phyloP scores from a whole-genome alignment of 1,139 yeast genomes.

The Meyerozyma elateridarum region DNA sequence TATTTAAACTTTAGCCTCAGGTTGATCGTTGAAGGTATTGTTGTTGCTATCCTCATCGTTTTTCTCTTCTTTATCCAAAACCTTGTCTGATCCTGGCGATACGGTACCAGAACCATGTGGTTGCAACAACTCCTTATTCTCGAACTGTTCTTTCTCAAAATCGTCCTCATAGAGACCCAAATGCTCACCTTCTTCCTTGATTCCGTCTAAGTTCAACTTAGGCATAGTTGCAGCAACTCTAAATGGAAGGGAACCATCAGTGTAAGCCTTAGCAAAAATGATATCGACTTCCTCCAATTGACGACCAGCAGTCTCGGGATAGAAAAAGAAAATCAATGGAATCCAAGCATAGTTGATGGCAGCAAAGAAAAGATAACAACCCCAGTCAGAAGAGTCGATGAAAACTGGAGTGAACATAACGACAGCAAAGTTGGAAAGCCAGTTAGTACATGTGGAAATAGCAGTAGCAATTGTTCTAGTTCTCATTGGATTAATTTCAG shows the following conservation, averaged over 20 bases:
- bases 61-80: slow-evolving; percentile 1
- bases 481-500: slow-evolving; percentile 58
- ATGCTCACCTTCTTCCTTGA: slow-evolving; percentile 14
- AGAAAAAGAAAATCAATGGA: slow-evolving; percentile 25
- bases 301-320: slow-evolving; percentile 31
- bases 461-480: slow-evolving; percentile 57
- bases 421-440: slow-evolving; percentile 49
- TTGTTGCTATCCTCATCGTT: background rate
- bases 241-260: slow-evolving; percentile 16
- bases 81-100: slow-evolving; percentile 1
- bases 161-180: slow-evolving; percentile 16
- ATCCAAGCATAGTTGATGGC: slow-evolving; percentile 21
- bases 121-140: slow-evolving; percentile 10
- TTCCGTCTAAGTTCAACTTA: slow-evolving; percentile 13
- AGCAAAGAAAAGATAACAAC: slow-evolving; percentile 36
- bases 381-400: slow-evolving; percentile 37
- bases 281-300: slow-evolving; percentile 28
- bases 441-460: slow-evolving; percentile 42
- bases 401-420: slow-evolving; percentile 53
- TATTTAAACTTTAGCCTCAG: slow-evolving; percentile 2
- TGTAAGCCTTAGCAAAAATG: slow-evolving; percentile 20
- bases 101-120: slow-evolving; percentile 3
- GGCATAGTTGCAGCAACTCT: slow-evolving; percentile 18
- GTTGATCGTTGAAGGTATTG: slow-evolving; percentile 1
- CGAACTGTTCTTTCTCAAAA: slow-evolving; percentile 16